phyloP scores from a whole-genome alignment of 306 rosid genomes.

The Pyrus communis region DNA sequence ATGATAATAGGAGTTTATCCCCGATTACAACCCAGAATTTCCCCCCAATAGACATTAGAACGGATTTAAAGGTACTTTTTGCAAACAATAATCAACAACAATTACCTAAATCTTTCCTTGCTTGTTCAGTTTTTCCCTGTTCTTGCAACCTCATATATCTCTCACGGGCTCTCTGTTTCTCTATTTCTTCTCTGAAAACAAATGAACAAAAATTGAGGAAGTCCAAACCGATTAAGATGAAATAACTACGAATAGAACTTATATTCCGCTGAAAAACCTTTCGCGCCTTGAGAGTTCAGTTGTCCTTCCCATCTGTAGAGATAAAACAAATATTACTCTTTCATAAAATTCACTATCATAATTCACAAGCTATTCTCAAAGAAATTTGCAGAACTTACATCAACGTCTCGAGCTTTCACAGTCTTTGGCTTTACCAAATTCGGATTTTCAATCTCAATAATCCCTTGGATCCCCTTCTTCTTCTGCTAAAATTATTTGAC shows the following conservation, averaged over 20 bases:
- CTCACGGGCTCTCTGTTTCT: slow-evolving; percentile 85
- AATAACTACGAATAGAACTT: not conserved
- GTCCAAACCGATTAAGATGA: not conserved
- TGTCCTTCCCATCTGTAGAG: slow-evolving; percentile 59
- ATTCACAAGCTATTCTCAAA: not conserved
- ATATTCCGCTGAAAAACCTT: slow-evolving; percentile 37
- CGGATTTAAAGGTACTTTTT: not conserved
- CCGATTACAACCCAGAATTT: too few species aligned
- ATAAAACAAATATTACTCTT: slow-evolving; percentile 8
- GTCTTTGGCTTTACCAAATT: slow-evolving; percentile 73
- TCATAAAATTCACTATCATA: not conserved
- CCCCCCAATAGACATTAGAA: not conserved
- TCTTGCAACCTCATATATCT: slow-evolving; percentile 84
- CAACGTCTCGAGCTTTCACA: slow-evolving; percentile 63
- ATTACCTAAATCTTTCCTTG: slow-evolving; percentile 86
- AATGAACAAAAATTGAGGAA: not conserved
- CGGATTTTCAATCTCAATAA: slow-evolving; percentile 90
- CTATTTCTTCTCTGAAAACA: slow-evolving; percentile 69
- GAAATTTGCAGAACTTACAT: slow-evolving; percentile 46
- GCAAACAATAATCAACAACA: not conserved
- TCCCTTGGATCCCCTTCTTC: slow-evolving; percentile 74
- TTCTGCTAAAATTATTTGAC: slow-evolving; percentile 40
- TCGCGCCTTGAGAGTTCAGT: slow-evolving; percentile 95
- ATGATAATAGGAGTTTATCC: too few species aligned
- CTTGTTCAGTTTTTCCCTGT: slow-evolving; percentile 90